Percentiles rank a stretch among this genome's conserved stretches.
Conservation (phyloP, 2,329 filamentous ascomycete species). For the Endoconidiophora laricicola region DNA sequence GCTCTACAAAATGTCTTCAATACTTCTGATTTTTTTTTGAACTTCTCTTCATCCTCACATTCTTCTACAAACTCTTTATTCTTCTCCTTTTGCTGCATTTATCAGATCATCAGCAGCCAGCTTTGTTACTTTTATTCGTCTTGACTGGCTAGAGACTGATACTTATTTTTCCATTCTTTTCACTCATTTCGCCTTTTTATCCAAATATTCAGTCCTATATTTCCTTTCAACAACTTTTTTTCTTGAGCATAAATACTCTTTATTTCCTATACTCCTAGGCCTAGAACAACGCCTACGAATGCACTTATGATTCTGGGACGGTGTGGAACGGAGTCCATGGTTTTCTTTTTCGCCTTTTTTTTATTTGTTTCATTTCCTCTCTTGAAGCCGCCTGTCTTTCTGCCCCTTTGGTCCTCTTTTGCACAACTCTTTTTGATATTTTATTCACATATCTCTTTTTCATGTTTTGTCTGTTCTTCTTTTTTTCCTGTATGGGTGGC, state of each 20-base stretch:
- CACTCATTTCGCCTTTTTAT: slow-evolving; percentile 1
- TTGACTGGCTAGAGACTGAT: neutral
- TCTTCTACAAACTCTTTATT: neutral
- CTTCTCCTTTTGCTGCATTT: neutral
- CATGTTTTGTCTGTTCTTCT: slow-evolving; percentile 1
- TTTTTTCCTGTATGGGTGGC: slow-evolving; percentile 2
- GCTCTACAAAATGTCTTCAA: neutral
- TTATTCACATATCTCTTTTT: slow-evolving; percentile 12
- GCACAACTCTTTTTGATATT: slow-evolving; percentile 13
- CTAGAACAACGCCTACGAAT: slow-evolving; percentile 6
- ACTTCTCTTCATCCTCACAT: no score
- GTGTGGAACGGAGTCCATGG: slow-evolving; percentile 12
- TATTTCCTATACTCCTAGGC: slow-evolving; percentile 15
- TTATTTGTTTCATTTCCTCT: slow-evolving; percentile 5
- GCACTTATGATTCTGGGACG: slow-evolving; percentile 12
- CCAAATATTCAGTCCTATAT: neutral
- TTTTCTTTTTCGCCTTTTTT: slow-evolving; percentile 5
- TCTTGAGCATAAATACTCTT: slow-evolving; percentile 11
- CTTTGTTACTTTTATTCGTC: neutral
- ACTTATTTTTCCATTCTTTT: neutral
- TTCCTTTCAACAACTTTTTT: slow-evolving; percentile 13
- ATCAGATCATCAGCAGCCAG: neutral
- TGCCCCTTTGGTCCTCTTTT: slow-evolving; percentile 8
- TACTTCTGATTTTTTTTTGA: neutral
- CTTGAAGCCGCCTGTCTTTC: neutral